Base-by-base conservation (phyloP, 2,329 filamentous ascomycete genomes). In the Cercospora sesami region DNA sequence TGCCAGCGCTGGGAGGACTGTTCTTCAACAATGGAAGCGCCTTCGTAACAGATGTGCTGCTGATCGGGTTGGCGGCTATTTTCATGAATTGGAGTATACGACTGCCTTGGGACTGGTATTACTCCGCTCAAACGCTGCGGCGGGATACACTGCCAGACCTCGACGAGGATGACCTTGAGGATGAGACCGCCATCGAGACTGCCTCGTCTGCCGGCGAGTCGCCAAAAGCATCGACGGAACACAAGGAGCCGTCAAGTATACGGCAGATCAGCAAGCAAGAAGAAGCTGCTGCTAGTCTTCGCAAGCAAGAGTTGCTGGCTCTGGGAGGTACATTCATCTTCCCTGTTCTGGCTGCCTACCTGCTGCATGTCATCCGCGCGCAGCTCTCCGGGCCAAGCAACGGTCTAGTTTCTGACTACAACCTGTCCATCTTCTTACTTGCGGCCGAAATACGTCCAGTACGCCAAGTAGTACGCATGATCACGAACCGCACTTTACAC, bases 81-180 rank as follows among this genome's bases (percentile, higher is more conserved):
- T 96, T 97, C 75, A 83, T 98, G 69, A 94, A 97, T 78, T 97
- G 93, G 92, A 94, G 92, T 60, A 90, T 97, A 53, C 90, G 92
- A 65, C 84, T 95, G 72, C 94, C 94, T 73, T 98, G 94, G 94
- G 81, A 85, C 64, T 86, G 84, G 84, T 86, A 86, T 69, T 80
- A 82, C 66, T 80, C 82, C 10, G 83, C 84, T 3, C 83, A 85
- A 73, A 76, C 74, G 31, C 60, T 75, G 51, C 68, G 73, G 26
- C 63, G 67, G 31, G 71, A 75, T n/a, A 67, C 71, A 12, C 71
- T 69, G 39, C 67, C 67, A 23, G 67, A 64, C 48, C 51, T 31
- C 28, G 61, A 48, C 16, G 45, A 51, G 45, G 45, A 60, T 21
- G n/a, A 61, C n/a, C 9, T 67, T 23, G 65, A 67, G 7, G 71